Evolutionary conservation across 805 yeast genomes (phyloP).

Genomic region (Wickerhamomyces queroliae): DNA sequence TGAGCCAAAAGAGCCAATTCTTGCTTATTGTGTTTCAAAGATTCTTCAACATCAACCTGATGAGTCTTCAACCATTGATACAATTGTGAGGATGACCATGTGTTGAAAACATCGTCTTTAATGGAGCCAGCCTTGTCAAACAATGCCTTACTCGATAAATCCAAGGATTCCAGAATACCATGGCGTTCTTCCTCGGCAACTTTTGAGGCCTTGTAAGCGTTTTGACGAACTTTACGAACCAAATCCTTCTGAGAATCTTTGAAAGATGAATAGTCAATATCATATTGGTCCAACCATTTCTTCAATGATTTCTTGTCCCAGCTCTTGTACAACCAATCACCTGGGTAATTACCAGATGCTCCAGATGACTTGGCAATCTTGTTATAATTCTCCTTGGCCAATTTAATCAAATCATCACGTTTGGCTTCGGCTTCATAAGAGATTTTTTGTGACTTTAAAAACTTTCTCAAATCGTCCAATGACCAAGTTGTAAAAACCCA

Average conservation of each 20-base stretch:
- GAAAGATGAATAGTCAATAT: constrained; percentile 29
- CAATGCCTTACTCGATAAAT: constrained; percentile 28
- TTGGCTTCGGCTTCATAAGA: constrained; percentile 22
- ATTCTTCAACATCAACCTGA: constrained; percentile 32
- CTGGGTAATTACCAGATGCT: constrained; percentile 40
- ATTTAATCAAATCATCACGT: constrained; percentile 34
- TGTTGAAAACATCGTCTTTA: constrained; percentile 39
- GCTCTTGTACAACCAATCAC: constrained; percentile 43
- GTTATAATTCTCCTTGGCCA: constrained; percentile 36
- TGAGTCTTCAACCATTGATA: constrained; percentile 47
- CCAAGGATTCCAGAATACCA: constrained; percentile 33
- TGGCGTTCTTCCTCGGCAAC: constrained; percentile 32
- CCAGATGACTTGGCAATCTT: constrained; percentile 30
- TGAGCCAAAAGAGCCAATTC: constrained; percentile 30
- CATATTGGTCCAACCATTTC: constrained; percentile 42
- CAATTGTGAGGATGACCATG: constrained; percentile 50
- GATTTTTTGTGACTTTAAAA: constrained; percentile 27
- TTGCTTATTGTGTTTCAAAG: constrained; percentile 28
- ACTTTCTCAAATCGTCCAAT: constrained; percentile 24
- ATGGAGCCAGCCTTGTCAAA: constrained; percentile 34
- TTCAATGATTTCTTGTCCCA: constrained; percentile 49
- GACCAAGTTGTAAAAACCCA: constrained; percentile 51
- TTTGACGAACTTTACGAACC: constrained; percentile 36
- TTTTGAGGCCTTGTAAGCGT: constrained; percentile 37
- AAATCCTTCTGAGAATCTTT: constrained; percentile 41